Evolutionary conservation across 2,329 filamentous ascomycete species (phyloP).

Genomic region (Clarireedia paspali): DNA sequence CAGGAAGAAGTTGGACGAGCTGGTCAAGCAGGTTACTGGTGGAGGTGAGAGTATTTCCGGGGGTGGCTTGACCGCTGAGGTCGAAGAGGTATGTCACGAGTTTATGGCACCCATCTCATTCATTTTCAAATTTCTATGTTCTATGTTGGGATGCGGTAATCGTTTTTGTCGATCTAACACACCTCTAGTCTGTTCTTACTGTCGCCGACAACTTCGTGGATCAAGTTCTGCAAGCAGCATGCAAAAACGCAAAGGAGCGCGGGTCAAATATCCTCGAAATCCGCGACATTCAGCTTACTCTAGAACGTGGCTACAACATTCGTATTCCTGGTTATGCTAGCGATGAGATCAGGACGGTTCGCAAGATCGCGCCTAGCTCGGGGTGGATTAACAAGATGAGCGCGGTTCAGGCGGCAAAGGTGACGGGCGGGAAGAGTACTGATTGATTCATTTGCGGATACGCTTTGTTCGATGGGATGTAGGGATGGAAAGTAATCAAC

Average conservation of each 20-base stretch:
- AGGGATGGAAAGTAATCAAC: neutral
- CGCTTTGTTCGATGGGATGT: neutral
- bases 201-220: slow-evolving; percentile 95
- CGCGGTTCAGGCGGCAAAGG: slow-evolving; percentile 90
- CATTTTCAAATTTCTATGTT: neutral
- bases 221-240: slow-evolving; percentile 77
- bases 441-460: slow-evolving; percentile 14
- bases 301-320: slow-evolving; percentile 83
- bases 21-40: slow-evolving; percentile 89
- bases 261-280: slow-evolving; percentile 86
- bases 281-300: slow-evolving; percentile 73
- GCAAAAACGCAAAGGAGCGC: slow-evolving; percentile 86
- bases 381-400: slow-evolving; percentile 97
- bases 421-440: slow-evolving; percentile 41
- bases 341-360: slow-evolving; percentile 88
- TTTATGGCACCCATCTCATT: neutral
- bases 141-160: neutral
- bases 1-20: slow-evolving; percentile 94
- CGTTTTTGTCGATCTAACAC: neutral
- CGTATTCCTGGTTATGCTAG: slow-evolving; percentile 90
- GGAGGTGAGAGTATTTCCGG: slow-evolving; percentile 65
- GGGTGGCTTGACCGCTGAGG: slow-evolving; percentile 75
- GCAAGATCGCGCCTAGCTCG: slow-evolving; percentile 81
- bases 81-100: slow-evolving; percentile 70
- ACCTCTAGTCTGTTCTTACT: slow-evolving; percentile 66